Base-by-base conservation (phyloP, 2,329 filamentous ascomycete genomes). In the Cercospora nicotianae region DNA sequence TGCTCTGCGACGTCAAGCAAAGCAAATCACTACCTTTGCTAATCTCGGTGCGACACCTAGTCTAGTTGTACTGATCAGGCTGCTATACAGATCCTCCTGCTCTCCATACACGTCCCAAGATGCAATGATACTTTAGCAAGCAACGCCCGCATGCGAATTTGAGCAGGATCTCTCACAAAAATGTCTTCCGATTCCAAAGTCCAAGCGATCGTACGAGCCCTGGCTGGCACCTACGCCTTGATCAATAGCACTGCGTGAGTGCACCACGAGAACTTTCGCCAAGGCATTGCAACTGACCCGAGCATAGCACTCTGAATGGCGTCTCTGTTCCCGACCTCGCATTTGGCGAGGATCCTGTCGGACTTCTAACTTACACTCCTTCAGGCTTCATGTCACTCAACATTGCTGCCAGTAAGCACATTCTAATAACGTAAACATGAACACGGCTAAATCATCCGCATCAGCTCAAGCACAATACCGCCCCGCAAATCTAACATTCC, bases 301-400 rank as follows among this genome's bases (percentile, higher is more conserved):
- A 8, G 5, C 4, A 48, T 10, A 65, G 63, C n/a, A 48, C 57
- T 20, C 18, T 65, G 12, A 60, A 65, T 51, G 57, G 57, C 58
- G 58, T 60, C 2, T 5, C 63, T 28, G 45, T 65, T 30, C 63
- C 63, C 30, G 63, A 65, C 18, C 39, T 55, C 20, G 36, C 63
- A n/a, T 65, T 60, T 28, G 63, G 63, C 12, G 28, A 65, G 7
- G 16, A 60, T 20, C 63, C 63, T n/a, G 55, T 65, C 10, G 63
- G 63, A n/a, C 55, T 65, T 2, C 5, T 65, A 12, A 65, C 55
- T 23, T 65, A 65, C 36, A 65, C 36, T n/a, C 36, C 30, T 8
- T 51, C 63, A 31, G 63, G 63, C 36, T 65, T 60, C 63, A 60
- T 65, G 63, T 60, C 55, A 26, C 53, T 55, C 10, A 60, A 39